A percentile compares a stretch with the other conserved stretches of the same genome.
Evolutionary conservation across 2,329 filamentous ascomycete species (phyloP).

Genomic region (Aspergillus sp.): DNA sequence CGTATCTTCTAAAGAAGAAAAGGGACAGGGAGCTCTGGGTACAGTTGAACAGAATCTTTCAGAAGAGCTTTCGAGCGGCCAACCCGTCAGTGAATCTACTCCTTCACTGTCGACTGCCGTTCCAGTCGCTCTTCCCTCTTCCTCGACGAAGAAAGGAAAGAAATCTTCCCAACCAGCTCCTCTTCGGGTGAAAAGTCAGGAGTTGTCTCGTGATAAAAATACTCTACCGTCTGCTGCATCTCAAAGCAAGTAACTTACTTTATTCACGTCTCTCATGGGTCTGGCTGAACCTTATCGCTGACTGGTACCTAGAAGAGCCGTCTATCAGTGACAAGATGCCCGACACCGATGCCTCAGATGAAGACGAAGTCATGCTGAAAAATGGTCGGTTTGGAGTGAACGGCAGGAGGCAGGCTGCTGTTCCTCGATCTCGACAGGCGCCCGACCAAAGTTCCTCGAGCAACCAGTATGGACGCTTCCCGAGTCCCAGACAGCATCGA

Average conservation of each 20-base stretch:
- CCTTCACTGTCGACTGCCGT: not conserved
- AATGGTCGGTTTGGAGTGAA: constrained; percentile 1
- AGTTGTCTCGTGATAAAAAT: not conserved
- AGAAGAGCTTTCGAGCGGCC: not conserved
- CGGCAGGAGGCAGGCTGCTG: not conserved
- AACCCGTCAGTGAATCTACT: not conserved
- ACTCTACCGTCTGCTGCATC: not conserved
- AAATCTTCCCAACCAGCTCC: not conserved
- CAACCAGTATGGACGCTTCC: not conserved
- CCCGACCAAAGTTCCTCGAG: not conserved
- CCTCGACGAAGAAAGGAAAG: not conserved
- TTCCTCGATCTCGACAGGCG: not conserved
- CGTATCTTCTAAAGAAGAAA: not conserved
- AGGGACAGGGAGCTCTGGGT: not conserved
- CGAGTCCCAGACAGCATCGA: not conserved
- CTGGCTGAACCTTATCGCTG: not conserved
- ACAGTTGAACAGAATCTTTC: not conserved
- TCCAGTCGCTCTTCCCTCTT: not conserved
- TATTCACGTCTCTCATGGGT: too few species aligned
- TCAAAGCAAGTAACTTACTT: not conserved
- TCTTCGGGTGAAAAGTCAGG: not conserved
- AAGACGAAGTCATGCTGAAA: constrained; percentile 16
- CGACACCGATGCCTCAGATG: constrained; percentile 14
- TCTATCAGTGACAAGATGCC: constrained; percentile 1
- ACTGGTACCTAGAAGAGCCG: not conserved